Evolutionary conservation across 2,329 filamentous ascomycete genomes (phyloP).

Genomic region (Cryphonectria naterciae): DNA sequence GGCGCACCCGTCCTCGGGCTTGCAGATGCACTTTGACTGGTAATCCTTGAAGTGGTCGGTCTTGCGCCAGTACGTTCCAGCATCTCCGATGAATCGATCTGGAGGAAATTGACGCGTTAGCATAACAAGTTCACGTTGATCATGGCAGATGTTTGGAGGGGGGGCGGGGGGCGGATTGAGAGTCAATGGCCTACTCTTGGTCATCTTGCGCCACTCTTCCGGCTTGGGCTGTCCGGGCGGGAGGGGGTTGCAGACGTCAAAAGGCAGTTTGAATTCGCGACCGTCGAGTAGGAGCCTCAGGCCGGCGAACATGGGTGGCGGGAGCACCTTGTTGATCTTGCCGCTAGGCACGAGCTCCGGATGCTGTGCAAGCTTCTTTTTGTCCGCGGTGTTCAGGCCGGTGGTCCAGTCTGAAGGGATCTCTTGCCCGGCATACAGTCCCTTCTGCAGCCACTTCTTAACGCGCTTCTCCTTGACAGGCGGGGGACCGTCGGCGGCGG

Average conservation of each 20-base stretch:
- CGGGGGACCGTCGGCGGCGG: slow-evolving; percentile 37
- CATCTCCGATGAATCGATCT: slow-evolving; percentile 92
- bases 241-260: slow-evolving; percentile 85
- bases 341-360: slow-evolving; percentile 52
- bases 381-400: slow-evolving; percentile 55
- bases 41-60: slow-evolving; percentile 74
- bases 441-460: slow-evolving; percentile 82
- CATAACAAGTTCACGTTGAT: slow-evolving; percentile 2
- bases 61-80: slow-evolving; percentile 79
- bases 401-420: slow-evolving; percentile 51
- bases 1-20: slow-evolving; percentile 76
- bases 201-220: slow-evolving; percentile 89
- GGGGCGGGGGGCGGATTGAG: too few relatives aligned
- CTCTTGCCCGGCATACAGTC: slow-evolving; percentile 84
- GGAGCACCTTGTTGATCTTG: slow-evolving; percentile 63
- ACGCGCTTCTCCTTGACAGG: slow-evolving; percentile 49
- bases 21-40: slow-evolving; percentile 78
- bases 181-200: slow-evolving; percentile 70
- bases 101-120: slow-evolving; percentile 28
- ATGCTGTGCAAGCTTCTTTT: slow-evolving; percentile 53
- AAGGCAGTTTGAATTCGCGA: slow-evolving; percentile 86
- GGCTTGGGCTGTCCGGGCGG: slow-evolving; percentile 87
- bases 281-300: slow-evolving; percentile 71
- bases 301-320: slow-evolving; percentile 78
- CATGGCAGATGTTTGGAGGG: too few relatives aligned